Evolutionary conservation across 163 green algal genomes (phyloP).

Genomic region (Chlorella variabilis): DNA sequence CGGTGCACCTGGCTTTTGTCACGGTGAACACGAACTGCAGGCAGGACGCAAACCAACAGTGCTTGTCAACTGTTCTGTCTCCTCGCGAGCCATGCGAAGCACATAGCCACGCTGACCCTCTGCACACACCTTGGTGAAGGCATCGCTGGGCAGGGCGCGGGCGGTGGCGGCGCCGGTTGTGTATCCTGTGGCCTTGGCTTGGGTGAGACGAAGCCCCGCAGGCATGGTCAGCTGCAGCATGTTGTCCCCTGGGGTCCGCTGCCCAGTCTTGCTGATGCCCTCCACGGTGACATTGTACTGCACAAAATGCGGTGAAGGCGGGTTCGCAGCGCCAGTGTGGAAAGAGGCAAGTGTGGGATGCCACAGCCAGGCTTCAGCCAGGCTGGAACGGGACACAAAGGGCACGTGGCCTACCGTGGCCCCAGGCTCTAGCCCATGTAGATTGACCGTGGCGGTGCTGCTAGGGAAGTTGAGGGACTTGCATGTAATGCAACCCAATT

Average conservation of each 20-base stretch:
- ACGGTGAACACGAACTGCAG: slow-evolving; percentile 9
- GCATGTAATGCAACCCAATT: background rate
- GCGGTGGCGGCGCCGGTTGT: background rate
- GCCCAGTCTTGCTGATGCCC: background rate
- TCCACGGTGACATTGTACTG: slow-evolving; percentile 2
- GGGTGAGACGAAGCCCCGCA: background rate
- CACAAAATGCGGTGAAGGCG: too few species aligned
- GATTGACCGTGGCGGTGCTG: background rate
- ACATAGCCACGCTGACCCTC: too few species aligned
- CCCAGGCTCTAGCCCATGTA: background rate
- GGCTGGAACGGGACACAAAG: too few species aligned
- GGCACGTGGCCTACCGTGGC: background rate
- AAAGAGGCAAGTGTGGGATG: background rate
- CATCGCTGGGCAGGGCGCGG: background rate
- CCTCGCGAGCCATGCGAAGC: too few species aligned
- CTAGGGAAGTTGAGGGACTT: background rate
- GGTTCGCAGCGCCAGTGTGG: background rate
- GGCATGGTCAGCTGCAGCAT: background rate
- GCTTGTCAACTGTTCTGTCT: too few species aligned
- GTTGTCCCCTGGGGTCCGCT: background rate
- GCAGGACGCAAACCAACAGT: background rate
- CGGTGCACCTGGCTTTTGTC: background rate
- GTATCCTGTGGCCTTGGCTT: background rate
- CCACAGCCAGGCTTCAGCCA: too few species aligned
- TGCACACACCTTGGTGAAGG: background rate